Conservation (phyloP, 306 rosid genomes). For the Cucurbita maxima region DNA sequence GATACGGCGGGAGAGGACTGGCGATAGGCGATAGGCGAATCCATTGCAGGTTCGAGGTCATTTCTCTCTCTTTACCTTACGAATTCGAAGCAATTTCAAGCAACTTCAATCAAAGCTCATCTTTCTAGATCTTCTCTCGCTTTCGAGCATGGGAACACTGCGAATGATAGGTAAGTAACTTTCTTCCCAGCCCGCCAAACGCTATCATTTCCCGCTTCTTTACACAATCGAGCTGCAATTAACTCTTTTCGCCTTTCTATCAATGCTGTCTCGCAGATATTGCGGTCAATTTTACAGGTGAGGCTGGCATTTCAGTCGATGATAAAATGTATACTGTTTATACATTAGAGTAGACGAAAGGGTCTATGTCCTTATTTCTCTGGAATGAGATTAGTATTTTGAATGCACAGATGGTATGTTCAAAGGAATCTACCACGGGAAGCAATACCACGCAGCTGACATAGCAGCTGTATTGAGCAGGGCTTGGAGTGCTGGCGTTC, state of each 20-base stretch:
- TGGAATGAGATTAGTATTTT: neutral
- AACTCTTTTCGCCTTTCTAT: neutral
- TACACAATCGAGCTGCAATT: conserved; percentile 13
- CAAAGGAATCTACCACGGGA: conserved; percentile 79
- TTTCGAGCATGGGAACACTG: conserved; percentile 31
- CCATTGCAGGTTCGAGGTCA: neutral
- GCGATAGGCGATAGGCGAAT: neutral
- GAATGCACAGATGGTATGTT: conserved; percentile 87
- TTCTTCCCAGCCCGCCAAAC: neutral
- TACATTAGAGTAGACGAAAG: neutral
- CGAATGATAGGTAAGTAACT: conserved; percentile 61
- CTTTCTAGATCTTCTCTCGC: neutral
- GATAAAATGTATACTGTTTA: neutral
- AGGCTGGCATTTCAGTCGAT: conserved; percentile 39
- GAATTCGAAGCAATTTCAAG: neutral
- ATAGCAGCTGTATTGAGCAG: conserved; percentile 61
- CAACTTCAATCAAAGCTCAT: neutral
- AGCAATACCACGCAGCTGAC: conserved; percentile 69
- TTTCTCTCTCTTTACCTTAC: neutral
- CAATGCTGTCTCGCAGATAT: conserved; percentile 33
- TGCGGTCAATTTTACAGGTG: conserved; percentile 88
- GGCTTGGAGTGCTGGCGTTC: conserved; percentile 87
- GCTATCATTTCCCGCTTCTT: neutral
- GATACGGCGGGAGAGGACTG: neutral
- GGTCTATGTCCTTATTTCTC: neutral